phyloP scores from a whole-genome alignment of 2,329 filamentous ascomycete genomes.

The Colletotrichum caudatum region DNA sequence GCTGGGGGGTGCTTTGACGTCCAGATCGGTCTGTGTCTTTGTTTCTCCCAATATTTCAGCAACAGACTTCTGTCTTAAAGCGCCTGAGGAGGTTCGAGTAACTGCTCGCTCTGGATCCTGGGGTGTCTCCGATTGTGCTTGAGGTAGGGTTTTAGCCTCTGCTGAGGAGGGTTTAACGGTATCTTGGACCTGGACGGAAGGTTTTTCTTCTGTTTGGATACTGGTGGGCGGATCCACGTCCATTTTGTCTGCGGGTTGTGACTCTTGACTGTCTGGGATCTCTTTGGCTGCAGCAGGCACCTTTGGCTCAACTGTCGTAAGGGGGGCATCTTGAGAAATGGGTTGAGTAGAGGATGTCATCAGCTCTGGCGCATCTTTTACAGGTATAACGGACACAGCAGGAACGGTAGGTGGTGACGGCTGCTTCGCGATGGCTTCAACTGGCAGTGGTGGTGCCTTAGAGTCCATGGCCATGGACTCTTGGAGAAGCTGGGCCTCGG shows the following conservation, averaged over 20 bases:
- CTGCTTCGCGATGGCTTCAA: constrained; percentile 34
- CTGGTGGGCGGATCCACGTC: constrained; percentile 49
- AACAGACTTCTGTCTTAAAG: constrained; percentile 78
- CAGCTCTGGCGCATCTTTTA: neutral
- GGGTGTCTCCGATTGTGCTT: constrained; percentile 43
- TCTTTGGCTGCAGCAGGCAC: constrained; percentile 41
- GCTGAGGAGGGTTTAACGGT: neutral
- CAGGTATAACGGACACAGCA: neutral
- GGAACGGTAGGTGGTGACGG: constrained; percentile 16
- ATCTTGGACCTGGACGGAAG: constrained; percentile 17
- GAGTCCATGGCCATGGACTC: constrained; percentile 52
- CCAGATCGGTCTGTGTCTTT: constrained; percentile 52
- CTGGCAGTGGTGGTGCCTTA: constrained; percentile 31
- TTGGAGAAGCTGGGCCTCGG: constrained; percentile 60
- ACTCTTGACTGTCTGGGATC: constrained; percentile 53
- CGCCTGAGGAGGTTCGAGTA: constrained; percentile 76
- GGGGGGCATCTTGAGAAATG: neutral
- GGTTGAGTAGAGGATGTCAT: neutral
- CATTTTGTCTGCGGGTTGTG: constrained; percentile 49
- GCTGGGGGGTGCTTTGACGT: constrained; percentile 48
- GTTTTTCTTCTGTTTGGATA: constrained; percentile 40
- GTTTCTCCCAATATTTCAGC: constrained; percentile 76
- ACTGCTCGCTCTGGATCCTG: constrained; percentile 66
- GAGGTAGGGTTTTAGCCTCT: constrained; percentile 35
- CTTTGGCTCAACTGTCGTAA: constrained; percentile 6